Percentiles rank a stretch among this genome's conserved stretches.
These are phyloP conservation scores for Candida gorgasii DNA, from an alignment of 805 yeast genomes.

Conservation along the genomic window DNA sequence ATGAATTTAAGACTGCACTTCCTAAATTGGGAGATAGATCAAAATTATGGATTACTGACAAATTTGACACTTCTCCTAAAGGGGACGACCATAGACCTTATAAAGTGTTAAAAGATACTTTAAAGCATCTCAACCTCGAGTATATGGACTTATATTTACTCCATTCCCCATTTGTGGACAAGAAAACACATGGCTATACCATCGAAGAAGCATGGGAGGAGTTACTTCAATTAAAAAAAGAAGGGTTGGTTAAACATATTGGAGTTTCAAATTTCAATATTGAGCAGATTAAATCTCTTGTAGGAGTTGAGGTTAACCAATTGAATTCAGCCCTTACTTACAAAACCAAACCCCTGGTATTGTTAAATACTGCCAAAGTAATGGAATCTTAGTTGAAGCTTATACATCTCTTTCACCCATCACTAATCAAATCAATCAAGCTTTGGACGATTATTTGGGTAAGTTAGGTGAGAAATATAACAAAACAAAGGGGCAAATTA, in stretches of 20 bases:
- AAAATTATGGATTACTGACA: slow-evolving; percentile 57
- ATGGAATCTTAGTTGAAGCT: slow-evolving; percentile 59
- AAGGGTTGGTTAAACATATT: slow-evolving; percentile 62
- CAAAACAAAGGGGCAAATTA: slow-evolving; percentile 39
- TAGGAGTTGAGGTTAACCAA: slow-evolving; percentile 60
- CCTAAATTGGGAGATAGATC: slow-evolving; percentile 37
- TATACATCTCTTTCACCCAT: slow-evolving; percentile 70
- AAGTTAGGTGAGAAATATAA: slow-evolving; percentile 40
- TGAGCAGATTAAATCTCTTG: slow-evolving; percentile 45
- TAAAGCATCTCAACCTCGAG: slow-evolving; percentile 45
- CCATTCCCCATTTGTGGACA: slow-evolving; percentile 57
- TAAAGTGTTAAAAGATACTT: slow-evolving; percentile 26
- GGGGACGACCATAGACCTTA: slow-evolving; percentile 15
- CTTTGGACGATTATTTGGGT: slow-evolving; percentile 25
- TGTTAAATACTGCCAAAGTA: slow-evolving; percentile 47
- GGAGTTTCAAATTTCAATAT: slow-evolving; percentile 69
- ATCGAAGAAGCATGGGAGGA: slow-evolving; percentile 59
- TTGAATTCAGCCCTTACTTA: slow-evolving; percentile 67
- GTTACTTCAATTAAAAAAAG: slow-evolving; percentile 50
- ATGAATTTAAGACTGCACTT: slow-evolving; percentile 55
- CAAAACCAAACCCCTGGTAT: slow-evolving; percentile 64
- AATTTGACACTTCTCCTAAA: slow-evolving; percentile 32
- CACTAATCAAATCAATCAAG: slow-evolving; percentile 18
- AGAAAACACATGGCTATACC: slow-evolving; percentile 17
- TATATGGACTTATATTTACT: slow-evolving; percentile 62